These are phyloP conservation scores for Lanmaoa rubissima DNA, from an alignment of 768 basidiomycete species.

Conservation along the genomic window DNA sequence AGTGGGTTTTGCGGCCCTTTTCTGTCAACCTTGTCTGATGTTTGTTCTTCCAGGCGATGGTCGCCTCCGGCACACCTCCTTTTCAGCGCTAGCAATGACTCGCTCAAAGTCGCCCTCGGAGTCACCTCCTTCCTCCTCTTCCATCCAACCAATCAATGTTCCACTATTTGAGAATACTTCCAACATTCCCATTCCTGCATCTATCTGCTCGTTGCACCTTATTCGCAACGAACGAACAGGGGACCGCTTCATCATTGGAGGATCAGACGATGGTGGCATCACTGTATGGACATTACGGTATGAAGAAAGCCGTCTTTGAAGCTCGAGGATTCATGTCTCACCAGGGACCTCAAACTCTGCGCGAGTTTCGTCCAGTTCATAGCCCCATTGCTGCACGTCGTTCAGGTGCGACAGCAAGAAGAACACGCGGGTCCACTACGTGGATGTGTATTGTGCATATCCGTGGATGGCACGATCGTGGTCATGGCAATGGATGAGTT, in stretches of 20 bases:
- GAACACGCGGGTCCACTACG: slow-evolving; percentile 54
- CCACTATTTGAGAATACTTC: slow-evolving; percentile 39
- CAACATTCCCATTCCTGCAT: slow-evolving; percentile 46
- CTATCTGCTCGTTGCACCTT: slow-evolving; percentile 45
- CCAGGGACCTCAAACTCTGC: slow-evolving; percentile 61
- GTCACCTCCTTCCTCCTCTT: not conserved
- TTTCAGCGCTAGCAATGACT: slow-evolving; percentile 35
- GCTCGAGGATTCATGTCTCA: not conserved
- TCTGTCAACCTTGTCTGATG: not conserved
- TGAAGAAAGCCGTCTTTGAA: slow-evolving; percentile 17
- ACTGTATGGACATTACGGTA: slow-evolving; percentile 71
- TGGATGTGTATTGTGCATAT: slow-evolving; percentile 70
- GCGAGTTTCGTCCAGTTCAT: slow-evolving; percentile 76
- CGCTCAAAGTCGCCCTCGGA: not conserved
- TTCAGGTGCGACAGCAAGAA: slow-evolving; percentile 48
- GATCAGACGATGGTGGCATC: slow-evolving; percentile 76
- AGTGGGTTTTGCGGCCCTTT: slow-evolving; percentile 39
- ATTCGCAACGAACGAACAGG: slow-evolving; percentile 57
- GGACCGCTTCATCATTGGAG: slow-evolving; percentile 67
- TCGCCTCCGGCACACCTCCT: slow-evolving; percentile 43
- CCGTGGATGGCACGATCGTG: slow-evolving; percentile 79
- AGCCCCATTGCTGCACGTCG: slow-evolving; percentile 56
- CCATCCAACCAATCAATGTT: not conserved
- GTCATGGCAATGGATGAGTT: slow-evolving; percentile 73
- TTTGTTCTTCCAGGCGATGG: slow-evolving; percentile 47